These are phyloP conservation scores for Trametes maxima DNA, from an alignment of 768 basidiomycete genomes.

Conservation along the genomic window DNA sequence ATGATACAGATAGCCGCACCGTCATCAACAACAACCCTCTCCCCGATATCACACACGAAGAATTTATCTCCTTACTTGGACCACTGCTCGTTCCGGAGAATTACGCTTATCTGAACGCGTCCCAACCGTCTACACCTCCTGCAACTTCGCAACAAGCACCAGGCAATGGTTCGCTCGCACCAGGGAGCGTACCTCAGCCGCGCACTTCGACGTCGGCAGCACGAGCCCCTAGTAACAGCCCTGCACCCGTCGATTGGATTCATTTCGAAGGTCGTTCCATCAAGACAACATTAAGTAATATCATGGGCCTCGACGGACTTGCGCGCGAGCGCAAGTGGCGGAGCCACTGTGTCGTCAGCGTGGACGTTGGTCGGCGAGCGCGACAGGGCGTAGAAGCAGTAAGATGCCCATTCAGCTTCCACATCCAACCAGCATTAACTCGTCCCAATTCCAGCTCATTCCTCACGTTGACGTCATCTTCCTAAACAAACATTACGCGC, in stretches of 20 bases:
- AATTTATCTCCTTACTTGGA: slow-evolving; percentile 77
- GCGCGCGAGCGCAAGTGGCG: slow-evolving; percentile 86
- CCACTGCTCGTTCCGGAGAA: slow-evolving; percentile 85
- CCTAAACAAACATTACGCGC: slow-evolving; percentile 71
- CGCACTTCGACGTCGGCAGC: slow-evolving; percentile 34
- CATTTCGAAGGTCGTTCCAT: slow-evolving; percentile 84
- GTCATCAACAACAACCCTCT: slow-evolving; percentile 88
- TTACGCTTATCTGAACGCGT: slow-evolving; percentile 46
- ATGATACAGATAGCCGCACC: slow-evolving; percentile 60
- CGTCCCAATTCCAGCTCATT: slow-evolving; percentile 54
- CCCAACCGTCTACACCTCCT: slow-evolving; percentile 24
- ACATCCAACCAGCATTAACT: background rate
- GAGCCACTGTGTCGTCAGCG: slow-evolving; percentile 76
- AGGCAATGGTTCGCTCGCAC: slow-evolving; percentile 18
- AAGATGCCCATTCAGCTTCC: slow-evolving; percentile 16
- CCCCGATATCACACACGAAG: slow-evolving; percentile 85
- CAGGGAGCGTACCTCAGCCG: slow-evolving; percentile 27
- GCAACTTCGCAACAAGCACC: slow-evolving; percentile 26
- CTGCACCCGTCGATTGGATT: slow-evolving; percentile 84
- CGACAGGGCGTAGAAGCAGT: slow-evolving; percentile 82
- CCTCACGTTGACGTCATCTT: slow-evolving; percentile 86
- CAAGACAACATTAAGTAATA: slow-evolving; percentile 77
- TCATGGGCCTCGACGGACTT: slow-evolving; percentile 78
- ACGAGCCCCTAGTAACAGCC: slow-evolving; percentile 50
- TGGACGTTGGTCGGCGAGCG: slow-evolving; percentile 74